Evolutionary conservation across 352 stramenopile species (phyloP).

Genomic region (Phytopythium oedochilum): DNA sequence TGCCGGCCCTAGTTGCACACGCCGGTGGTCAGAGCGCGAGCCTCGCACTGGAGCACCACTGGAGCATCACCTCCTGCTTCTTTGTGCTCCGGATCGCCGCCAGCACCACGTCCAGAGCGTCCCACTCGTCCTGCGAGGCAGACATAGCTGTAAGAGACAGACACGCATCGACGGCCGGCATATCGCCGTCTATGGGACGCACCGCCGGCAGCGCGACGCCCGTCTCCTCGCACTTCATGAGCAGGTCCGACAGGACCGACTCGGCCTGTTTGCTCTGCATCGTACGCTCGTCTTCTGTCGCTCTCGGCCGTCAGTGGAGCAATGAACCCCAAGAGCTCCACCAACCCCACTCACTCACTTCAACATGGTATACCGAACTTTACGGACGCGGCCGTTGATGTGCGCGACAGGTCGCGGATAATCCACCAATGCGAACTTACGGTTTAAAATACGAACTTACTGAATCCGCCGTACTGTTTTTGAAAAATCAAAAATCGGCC

Average conservation of each 20-base stretch:
- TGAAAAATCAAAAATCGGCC: neutral
- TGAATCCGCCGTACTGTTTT: no score
- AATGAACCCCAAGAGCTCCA: neutral
- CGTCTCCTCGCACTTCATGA: slow-evolving; percentile 61
- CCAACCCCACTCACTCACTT: no score
- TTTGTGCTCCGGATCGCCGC: slow-evolving; percentile 25
- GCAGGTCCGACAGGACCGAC: slow-evolving; percentile 46
- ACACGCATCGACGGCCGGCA: no score
- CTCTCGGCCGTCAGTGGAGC: neutral
- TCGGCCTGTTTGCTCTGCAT: slow-evolving; percentile 62
- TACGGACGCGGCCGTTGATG: neutral
- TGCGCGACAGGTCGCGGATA: neutral
- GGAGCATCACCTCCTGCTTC: slow-evolving; percentile 38
- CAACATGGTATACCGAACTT: no score
- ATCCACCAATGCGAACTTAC: neutral
- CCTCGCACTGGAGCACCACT: neutral
- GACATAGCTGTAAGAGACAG: neutral
- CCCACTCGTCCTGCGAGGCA: slow-evolving; percentile 28
- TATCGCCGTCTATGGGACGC: no score
- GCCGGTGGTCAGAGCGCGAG: no score
- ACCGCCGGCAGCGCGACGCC: slow-evolving; percentile 38
- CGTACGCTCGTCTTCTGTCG: neutral
- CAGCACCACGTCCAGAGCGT: slow-evolving; percentile 36
- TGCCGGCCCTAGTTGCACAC: slow-evolving; percentile 12
- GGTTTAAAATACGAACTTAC: neutral